These are phyloP conservation scores for Suillus tomentosus DNA, from an alignment of 768 basidiomycete genomes.

Conservation along the genomic window DNA sequence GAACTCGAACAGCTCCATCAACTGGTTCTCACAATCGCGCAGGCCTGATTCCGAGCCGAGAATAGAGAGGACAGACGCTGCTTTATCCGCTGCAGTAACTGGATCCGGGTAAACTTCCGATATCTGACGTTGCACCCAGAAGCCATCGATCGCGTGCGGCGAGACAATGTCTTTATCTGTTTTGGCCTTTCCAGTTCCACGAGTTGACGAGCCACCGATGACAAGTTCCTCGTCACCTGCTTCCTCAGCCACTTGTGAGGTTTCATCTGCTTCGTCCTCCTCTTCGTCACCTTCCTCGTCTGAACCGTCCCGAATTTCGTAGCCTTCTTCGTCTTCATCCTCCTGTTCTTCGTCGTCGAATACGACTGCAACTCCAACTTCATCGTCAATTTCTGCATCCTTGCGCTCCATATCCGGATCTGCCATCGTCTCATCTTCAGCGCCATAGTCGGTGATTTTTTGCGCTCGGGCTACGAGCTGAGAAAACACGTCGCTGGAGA, in stretches of 20 bases:
- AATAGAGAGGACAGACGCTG: conserved; percentile 78
- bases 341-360: conserved; percentile 98
- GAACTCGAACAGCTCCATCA: conserved; percentile 97
- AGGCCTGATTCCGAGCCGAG: conserved; percentile 85
- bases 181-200: conserved; percentile 47
- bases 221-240: conserved; percentile 71
- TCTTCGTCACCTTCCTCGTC: conserved; percentile 75
- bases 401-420: conserved; percentile 82
- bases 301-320: conserved; percentile 80
- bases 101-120: conserved; percentile 92
- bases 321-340: conserved; percentile 88
- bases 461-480: conserved; percentile 84
- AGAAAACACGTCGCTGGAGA: conserved; percentile 75
- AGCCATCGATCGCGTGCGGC: conserved; percentile 90
- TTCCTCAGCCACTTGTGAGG: conserved; percentile 43
- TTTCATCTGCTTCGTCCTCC: conserved; percentile 42
- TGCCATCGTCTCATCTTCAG: conserved; percentile 76
- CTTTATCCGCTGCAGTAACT: conserved; percentile 91
- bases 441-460: conserved; percentile 95
- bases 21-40: conserved; percentile 92
- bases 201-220: conserved; percentile 65
- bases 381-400: conserved; percentile 92
- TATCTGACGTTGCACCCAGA: conserved; percentile 98
- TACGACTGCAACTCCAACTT: conserved; percentile 95
- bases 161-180: conserved; percentile 80